These are phyloP conservation scores for Chlamydomonas sp. DNA, from an alignment of 139 green algal genomes.

Conservation along the genomic window DNA sequence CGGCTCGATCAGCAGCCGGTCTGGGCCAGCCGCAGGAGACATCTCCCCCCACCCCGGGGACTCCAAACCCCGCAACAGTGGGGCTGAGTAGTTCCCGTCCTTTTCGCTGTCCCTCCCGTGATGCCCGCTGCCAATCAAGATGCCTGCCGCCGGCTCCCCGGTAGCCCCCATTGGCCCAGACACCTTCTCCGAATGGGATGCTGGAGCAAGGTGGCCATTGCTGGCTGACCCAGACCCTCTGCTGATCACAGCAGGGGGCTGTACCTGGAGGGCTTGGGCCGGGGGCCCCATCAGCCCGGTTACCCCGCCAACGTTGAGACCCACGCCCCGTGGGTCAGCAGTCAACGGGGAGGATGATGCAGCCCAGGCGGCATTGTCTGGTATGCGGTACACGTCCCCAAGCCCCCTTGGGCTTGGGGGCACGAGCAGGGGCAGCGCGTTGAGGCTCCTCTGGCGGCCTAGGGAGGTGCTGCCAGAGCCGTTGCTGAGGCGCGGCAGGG, in stretches of 20 bases:
- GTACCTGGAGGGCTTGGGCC: no score
- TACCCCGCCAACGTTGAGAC: no score
- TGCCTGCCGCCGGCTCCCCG: no score
- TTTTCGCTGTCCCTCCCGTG: no score
- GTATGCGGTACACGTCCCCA: constrained; percentile 22
- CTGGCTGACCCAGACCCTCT: no score
- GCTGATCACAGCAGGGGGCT: no score
- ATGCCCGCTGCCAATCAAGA: no score
- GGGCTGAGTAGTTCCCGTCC: background rate
- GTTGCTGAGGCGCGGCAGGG: background rate
- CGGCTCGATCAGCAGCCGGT: constrained; percentile 22
- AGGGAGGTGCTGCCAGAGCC: background rate
- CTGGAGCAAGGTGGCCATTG: no score
- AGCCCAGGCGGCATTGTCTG: background rate
- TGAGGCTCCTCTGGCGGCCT: background rate
- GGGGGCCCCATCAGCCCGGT: no score
- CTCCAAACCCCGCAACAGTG: background rate
- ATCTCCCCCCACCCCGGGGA: background rate
- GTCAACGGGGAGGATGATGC: background rate
- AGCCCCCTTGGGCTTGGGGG: constrained; percentile 7
- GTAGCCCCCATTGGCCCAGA: no score
- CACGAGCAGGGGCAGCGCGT: background rate
- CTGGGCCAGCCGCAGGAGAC: constrained; percentile 7
- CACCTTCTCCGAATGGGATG: no score
- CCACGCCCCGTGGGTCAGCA: no score